Percentiles rank a stretch among this genome's conserved stretches.
Conservation (phyloP, 2,329 filamentous ascomycete genomes). For the Exophiala sideris region DNA sequence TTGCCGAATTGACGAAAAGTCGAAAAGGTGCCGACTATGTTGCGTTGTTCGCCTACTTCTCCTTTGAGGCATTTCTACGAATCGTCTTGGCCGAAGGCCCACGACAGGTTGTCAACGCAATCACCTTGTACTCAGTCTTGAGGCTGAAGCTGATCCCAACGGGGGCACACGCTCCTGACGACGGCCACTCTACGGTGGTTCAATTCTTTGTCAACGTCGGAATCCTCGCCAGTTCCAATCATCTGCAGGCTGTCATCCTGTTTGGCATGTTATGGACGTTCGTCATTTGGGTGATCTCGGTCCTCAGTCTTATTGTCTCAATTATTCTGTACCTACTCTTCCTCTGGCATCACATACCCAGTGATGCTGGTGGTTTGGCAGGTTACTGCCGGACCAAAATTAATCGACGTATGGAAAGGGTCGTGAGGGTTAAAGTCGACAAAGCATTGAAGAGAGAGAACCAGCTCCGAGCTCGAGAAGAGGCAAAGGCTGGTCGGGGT, state of each 20-base stretch:
- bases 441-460: slow-evolving; percentile 80
- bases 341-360: slow-evolving; percentile 87
- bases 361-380: slow-evolving; percentile 72
- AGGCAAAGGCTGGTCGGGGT: slow-evolving; percentile 41
- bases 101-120: slow-evolving; percentile 82
- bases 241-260: slow-evolving; percentile 76
- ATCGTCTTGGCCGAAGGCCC: slow-evolving; percentile 88
- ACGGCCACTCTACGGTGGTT: slow-evolving; percentile 61
- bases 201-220: slow-evolving; percentile 83
- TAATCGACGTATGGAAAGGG: slow-evolving; percentile 76
- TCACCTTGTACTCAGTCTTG: slow-evolving; percentile 85
- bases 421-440: slow-evolving; percentile 83
- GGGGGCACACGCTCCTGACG: slow-evolving; percentile 50
- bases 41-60: slow-evolving; percentile 87
- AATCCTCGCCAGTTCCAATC: slow-evolving; percentile 67
- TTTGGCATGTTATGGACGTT: slow-evolving; percentile 91
- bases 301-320: slow-evolving; percentile 69
- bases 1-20: slow-evolving; percentile 84
- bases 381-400: slow-evolving; percentile 91
- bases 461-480: slow-evolving; percentile 50
- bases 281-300: slow-evolving; percentile 80
- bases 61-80: slow-evolving; percentile 78
- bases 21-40: slow-evolving; percentile 88
- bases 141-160: slow-evolving; percentile 66
- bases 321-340: slow-evolving; percentile 80